A percentile compares a stretch with the other conserved stretches of the same genome.
These are phyloP conservation scores for Arthrobotrys sinensis DNA, from an alignment of 2,329 filamentous ascomycete species.

Conservation along the genomic window DNA sequence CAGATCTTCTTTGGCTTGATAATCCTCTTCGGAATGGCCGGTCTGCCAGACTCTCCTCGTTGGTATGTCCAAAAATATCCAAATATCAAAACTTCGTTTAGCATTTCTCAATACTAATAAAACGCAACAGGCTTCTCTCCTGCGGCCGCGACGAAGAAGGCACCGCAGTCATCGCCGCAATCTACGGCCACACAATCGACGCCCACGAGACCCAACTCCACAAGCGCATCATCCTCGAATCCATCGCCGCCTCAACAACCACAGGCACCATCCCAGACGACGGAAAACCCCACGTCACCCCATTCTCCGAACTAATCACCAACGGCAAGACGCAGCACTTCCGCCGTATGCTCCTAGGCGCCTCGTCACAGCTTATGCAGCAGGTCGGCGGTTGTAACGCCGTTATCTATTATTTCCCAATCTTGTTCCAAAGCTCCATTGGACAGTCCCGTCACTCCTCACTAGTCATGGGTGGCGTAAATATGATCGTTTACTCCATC, in stretches of 20 bases:
- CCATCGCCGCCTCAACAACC: constrained; percentile 72
- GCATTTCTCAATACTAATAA: constrained; percentile 4
- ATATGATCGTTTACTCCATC: constrained; percentile 73
- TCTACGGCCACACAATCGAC: constrained; percentile 70
- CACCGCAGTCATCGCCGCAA: constrained; percentile 71
- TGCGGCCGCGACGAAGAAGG: constrained; percentile 70
- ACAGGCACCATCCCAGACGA: constrained; percentile 67
- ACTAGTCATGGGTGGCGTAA: constrained; percentile 70
- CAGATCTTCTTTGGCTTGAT: constrained; percentile 75
- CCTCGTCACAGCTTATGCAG: constrained; percentile 75
- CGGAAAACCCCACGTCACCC: constrained; percentile 62
- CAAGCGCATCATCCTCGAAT: constrained; percentile 79
- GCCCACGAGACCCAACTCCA: constrained; percentile 74
- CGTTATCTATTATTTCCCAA: constrained; percentile 66
- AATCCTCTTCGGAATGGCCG: constrained; percentile 71
- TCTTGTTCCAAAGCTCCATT: constrained; percentile 66
- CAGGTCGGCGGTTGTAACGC: constrained; percentile 74
- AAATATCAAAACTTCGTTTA: background rate
- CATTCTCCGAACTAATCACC: constrained; percentile 73
- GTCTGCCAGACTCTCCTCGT: constrained; percentile 71
- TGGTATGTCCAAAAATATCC: constrained; percentile 68
- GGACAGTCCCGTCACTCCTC: constrained; percentile 68
- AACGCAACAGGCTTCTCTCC: constrained; percentile 67
- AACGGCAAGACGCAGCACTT: constrained; percentile 78
- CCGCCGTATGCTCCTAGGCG: constrained; percentile 76